Conservation (phyloP, 129 eudicot genomes). For the Arctium lappa region DNA sequence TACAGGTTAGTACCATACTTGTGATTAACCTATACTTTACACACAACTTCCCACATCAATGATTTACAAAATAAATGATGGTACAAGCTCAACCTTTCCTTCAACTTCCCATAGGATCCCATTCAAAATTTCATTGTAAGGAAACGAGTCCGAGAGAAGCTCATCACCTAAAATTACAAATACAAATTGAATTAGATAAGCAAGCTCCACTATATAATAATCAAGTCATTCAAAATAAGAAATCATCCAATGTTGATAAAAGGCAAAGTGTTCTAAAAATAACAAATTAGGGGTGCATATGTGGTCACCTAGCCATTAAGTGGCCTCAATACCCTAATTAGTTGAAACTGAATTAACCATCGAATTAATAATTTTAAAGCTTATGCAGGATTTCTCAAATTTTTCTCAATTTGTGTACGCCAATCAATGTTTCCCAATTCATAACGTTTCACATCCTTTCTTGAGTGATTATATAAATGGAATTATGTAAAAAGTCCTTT, state of each 20-base stretch:
- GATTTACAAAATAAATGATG: not conserved
- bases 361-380: not conserved
- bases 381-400: not conserved
- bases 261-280: not conserved
- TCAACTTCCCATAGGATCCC: conserved; percentile 71
- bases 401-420: not conserved
- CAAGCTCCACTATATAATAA: not conserved
- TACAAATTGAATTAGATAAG: not conserved
- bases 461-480: not conserved
- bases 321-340: not conserved
- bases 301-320: not conserved
- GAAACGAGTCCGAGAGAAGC: conserved; percentile 69
- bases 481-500: not conserved
- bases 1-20: not conserved
- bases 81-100: conserved; percentile 44
- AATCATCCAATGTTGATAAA: not conserved
- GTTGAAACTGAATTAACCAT: not conserved
- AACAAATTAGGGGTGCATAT: not conserved
- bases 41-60: not conserved
- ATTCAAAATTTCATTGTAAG: conserved; percentile 49
- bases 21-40: not conserved
- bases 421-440: not conserved
- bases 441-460: not conserved
- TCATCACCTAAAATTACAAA: conserved; percentile 49
- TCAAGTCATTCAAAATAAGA: not conserved